Percentiles rank a stretch among this genome's conserved stretches.
These are phyloP conservation scores for Glutinoglossum americanum DNA, from an alignment of 495 filamentous ascomycete species.

Conservation along the genomic window DNA sequence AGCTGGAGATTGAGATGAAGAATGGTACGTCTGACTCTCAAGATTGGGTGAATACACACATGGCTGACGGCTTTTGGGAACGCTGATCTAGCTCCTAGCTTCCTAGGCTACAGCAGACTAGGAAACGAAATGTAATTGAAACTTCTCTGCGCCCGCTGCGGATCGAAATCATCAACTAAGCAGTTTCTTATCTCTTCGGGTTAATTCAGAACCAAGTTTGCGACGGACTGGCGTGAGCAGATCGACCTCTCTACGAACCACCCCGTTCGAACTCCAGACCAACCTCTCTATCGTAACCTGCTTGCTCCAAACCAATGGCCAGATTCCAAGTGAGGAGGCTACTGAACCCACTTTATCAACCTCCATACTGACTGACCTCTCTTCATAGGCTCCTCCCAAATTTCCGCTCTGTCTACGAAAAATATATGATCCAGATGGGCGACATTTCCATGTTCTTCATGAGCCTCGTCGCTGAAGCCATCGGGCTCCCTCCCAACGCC, in stretches of 20 bases:
- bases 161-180: not conserved
- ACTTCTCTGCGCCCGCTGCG: not conserved
- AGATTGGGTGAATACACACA: constrained; percentile 16
- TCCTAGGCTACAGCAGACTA: constrained; percentile 39
- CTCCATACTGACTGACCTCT: constrained; percentile 8
- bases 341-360: not conserved
- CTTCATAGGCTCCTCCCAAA: constrained; percentile 35
- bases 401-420: constrained; percentile 46
- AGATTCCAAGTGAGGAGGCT: constrained; percentile 5
- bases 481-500: constrained; percentile 47
- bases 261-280: constrained; percentile 33
- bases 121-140: constrained; percentile 29
- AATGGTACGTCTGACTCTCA: constrained; percentile 32
- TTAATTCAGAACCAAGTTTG: not conserved
- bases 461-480: constrained; percentile 68
- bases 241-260: constrained; percentile 74
- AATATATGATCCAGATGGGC: constrained; percentile 58
- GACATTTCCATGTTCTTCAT: constrained; percentile 53
- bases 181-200: constrained; percentile 11
- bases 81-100: constrained; percentile 14
- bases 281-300: constrained; percentile 61
- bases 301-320: constrained; percentile 88
- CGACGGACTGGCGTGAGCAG: constrained; percentile 55
- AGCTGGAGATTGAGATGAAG: constrained; percentile 74
- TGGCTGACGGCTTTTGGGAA: not conserved